Evolutionary conservation across 257 asterid species (phyloP), one percentile per base, ranked within the genome.

Genomic region (Ajuga chamaepitys): DNA sequence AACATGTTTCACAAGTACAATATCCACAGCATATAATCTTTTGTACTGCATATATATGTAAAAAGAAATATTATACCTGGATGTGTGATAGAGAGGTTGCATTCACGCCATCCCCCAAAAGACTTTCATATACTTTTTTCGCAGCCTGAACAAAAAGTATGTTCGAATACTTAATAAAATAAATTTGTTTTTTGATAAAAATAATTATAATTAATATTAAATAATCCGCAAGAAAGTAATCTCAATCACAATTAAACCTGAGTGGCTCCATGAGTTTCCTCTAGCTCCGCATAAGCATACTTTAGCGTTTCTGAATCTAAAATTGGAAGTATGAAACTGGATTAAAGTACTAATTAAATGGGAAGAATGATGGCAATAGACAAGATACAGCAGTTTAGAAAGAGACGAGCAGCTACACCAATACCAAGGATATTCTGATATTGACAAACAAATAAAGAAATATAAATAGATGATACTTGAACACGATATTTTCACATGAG

Each of bases 281-380:
- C 99, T 70, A 94, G 85, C 80, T 94, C 99, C 42, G 97, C 97
- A 75, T 87, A 89, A 35, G 96, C 97, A 77, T 94, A 94, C 80
- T 82, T 91, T 22, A 94, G 87, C 96, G 90, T 86, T 46, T 83
- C 96, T 11, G 99, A 87, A 58, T 86, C 99, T 94, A 78, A 67
- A 73, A 80, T 0, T 38, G 72, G 74, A 64, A 64, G 62, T 22
- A 48, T 17, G n/a, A 57, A 63, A 54, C 22, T 34, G 54, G n/a
- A 8, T 45, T 66, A 50, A 52, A 56, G 22, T 26, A 52, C 32
- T 9, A 4, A 58, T 38, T 2, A 56, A 71, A 13, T 45, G 45
- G 44, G 65, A 25, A 54, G 24, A 51, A 25, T 47, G 37, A 25
- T 40, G 65, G 32, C 69, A 63, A 37, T 35, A n/a, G n/a, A 38